Base-by-base conservation (phyloP, 2,329 filamentous ascomycete species). In the Sporothrix phasma region DNA sequence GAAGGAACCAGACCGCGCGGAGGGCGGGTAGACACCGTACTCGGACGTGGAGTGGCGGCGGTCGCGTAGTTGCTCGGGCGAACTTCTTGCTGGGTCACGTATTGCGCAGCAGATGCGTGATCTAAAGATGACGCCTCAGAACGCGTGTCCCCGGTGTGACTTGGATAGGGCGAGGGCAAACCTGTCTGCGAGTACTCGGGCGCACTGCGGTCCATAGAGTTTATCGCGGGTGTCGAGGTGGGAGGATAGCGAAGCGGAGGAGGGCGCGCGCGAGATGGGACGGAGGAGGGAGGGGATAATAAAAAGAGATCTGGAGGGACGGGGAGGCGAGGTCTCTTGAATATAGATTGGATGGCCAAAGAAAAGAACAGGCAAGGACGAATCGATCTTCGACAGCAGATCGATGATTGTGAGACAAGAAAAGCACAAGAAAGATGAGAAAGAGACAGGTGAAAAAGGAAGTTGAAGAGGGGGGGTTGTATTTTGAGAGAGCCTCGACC, bases 101-200 rank as follows among this genome's bases (percentile, higher is more conserved):
- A 96, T 78, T 93, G 89, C 79, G 89, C 89, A 88, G 89, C 88
- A 89, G 92, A 90, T 79, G 88, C 83, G 83, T 90, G 90, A 88
- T 96, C 92, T 94, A 89, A 86, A 79, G 80, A 79, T 76, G 87
- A 84, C 76, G 83, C 87, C 88, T 95, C 90, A 92, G 91, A 92
- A 82, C 87, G 84, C 78, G 84, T 79, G 81, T 85, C 81, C 80
- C 79, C 82, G 77, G 81, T 82, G 76, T 81, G 81, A 79, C 80
- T 83, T 75, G 84, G 82, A 79, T 85, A 86, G 78, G 84, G 84
- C 82, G 85, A 85, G 76, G 82, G 86, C 88, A 90, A 90, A 91
- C 88, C 88, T 90, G 88, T 85, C 85, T 91, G 88, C 85, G 88
- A 84, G 80, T 89, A 92, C 77, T 90, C 88, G 80, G 86, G 78